phyloP scores from a whole-genome alignment of 164 flowering plant species.

The Aristolochia contorta region DNA sequence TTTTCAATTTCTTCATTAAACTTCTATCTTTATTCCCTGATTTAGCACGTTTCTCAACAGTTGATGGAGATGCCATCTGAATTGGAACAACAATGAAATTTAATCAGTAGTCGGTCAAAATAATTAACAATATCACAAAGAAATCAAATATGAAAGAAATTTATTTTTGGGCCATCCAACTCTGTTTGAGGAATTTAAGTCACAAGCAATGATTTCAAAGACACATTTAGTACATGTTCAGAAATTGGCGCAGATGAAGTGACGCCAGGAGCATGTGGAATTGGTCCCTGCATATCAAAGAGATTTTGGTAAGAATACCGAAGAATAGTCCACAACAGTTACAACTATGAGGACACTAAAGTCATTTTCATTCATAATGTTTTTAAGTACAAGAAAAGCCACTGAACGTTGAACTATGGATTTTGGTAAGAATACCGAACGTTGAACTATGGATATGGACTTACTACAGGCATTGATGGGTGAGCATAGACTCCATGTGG shows the following conservation, averaged over 20 bases:
- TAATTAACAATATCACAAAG: no score
- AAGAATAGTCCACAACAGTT: not conserved
- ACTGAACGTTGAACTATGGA: not conserved
- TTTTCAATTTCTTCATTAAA: slow-evolving; percentile 60
- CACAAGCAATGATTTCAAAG: not conserved
- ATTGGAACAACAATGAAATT: slow-evolving; percentile 4
- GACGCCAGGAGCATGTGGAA: slow-evolving; percentile 33
- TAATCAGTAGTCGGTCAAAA: no score
- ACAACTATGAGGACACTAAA: not conserved
- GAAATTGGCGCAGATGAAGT: slow-evolving; percentile 33
- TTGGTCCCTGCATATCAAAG: slow-evolving; percentile 32
- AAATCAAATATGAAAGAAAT: no score
- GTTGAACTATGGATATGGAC: slow-evolving; percentile 14
- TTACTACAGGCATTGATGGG: slow-evolving; percentile 72
- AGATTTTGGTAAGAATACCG: not conserved
- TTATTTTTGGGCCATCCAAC: no score
- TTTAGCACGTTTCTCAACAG: slow-evolving; percentile 52
- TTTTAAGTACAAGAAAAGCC: no score
- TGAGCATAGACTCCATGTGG: slow-evolving; percentile 84
- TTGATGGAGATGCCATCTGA: slow-evolving; percentile 48
- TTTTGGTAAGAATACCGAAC: no score
- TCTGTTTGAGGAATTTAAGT: no score
- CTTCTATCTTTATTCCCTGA: slow-evolving; percentile 51
- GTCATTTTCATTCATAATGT: no score
- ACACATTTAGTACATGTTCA: slow-evolving; percentile 18